These are phyloP conservation scores for Sicyos edulis DNA, from an alignment of 306 rosid species.

Conservation along the genomic window DNA sequence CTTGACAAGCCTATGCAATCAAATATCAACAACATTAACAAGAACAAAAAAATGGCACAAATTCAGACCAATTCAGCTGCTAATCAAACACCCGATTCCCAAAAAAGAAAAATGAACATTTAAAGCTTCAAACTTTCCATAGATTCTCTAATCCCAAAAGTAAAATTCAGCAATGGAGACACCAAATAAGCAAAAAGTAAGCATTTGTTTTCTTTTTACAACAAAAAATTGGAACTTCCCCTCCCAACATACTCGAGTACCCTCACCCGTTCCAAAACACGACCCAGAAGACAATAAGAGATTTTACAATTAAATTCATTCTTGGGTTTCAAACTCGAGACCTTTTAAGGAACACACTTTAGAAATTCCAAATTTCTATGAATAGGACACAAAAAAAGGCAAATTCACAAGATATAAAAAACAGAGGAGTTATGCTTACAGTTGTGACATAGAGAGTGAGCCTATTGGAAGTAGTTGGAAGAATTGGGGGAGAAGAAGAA, in stretches of 20 bases:
- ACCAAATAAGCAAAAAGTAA: not conserved
- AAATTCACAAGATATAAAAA: no score
- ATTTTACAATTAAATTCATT: no score
- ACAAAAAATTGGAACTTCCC: no score
- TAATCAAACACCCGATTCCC: not conserved
- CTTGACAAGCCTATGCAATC: conserved; percentile 32
- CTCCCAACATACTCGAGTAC: no score
- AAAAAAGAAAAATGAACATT: not conserved
- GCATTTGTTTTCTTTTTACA: no score
- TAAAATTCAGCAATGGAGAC: not conserved
- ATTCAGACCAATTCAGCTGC: not conserved
- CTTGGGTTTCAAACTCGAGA: no score
- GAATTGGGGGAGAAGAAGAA: conserved; percentile 29
- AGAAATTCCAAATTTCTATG: no score
- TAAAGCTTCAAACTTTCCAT: not conserved
- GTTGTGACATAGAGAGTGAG: conserved; percentile 34
- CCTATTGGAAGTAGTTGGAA: conserved; percentile 32
- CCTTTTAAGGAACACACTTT: no score
- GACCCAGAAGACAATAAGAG: no score
- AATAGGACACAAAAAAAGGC: no score
- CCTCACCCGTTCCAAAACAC: no score
- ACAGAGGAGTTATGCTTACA: conserved; percentile 27
- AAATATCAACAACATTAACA: not conserved
- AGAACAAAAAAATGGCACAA: not conserved
- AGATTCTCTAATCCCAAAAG: conserved; percentile 9